Evolutionary conservation across 345 rosid genomes (phyloP).

Genomic region (Eucalyptus urophylla): DNA sequence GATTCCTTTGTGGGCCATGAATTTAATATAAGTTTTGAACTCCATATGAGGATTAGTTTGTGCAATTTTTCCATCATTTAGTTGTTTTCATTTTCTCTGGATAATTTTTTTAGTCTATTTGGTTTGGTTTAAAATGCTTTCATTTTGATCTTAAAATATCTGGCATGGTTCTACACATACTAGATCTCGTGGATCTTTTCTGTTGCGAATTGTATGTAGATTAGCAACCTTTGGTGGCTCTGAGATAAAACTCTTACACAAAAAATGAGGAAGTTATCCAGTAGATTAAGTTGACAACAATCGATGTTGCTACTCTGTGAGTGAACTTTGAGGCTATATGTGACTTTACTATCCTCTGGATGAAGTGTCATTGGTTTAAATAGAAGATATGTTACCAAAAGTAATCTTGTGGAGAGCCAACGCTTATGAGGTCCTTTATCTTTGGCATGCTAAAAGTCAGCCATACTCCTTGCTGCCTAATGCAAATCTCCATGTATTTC

Average conservation of each 20-base stretch:
- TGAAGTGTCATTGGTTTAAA: neutral
- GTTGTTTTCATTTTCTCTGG: neutral
- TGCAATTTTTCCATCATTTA: neutral
- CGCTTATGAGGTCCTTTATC: neutral
- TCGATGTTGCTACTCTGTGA: neutral
- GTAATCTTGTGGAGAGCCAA: neutral
- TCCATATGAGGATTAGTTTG: neutral
- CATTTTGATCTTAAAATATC: neutral
- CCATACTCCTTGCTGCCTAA: neutral
- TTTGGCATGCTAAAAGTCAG: neutral
- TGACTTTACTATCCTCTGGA: neutral
- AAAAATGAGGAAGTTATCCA: neutral
- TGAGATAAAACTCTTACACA: neutral
- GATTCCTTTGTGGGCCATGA: neutral
- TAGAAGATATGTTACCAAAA: neutral
- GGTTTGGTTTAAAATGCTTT: neutral
- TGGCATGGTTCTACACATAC: neutral
- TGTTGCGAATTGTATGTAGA: neutral
- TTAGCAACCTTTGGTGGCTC: neutral
- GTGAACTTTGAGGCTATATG: neutral
- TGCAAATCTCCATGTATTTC: neutral
- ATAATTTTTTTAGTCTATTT: neutral
- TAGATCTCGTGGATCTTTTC: neutral
- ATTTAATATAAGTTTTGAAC: neutral
- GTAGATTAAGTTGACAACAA: neutral